Base-by-base conservation (phyloP, 1,284 basidiomycete genomes). In the Microbotryum lychnidis-dioicae region DNA sequence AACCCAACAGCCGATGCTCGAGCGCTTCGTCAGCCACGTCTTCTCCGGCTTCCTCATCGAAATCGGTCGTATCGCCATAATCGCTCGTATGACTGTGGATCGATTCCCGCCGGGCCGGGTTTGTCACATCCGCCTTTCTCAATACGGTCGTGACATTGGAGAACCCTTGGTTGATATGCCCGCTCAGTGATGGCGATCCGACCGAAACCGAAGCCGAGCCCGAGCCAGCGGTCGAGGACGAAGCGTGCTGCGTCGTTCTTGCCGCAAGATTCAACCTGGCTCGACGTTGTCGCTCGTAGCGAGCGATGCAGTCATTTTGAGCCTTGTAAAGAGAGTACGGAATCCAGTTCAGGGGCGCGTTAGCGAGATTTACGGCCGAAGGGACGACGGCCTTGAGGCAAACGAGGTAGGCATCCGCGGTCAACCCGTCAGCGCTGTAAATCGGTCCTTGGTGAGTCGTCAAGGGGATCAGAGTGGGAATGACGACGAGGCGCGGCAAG, bases 361-460 rank as follows among this genome's bases (percentile, higher is more conserved):
- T 74, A 50, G 75, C 74, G 1, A 75, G 73, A 54, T 75, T 75
- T 62, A 75, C 73, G 3, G 77, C 74, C 1, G 75, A 72, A 33
- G 77, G 74, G 49, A 78, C 74, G 60, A 77, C 75, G 4, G 76
- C 76, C 64, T 76, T 76, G 58, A 79, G 74, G 59, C 77, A 73
- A 49, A 79, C 70, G 51, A 75, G 64, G 70, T 76, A 76, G 16
- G 77, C 75, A 23, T 76, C 73, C 31, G 56, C 53, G 29, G 48
- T 16, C 1, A 60, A 23, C 10, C 58, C 57, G 8, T 67, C 63
- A n/a, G 48, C 14, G 58, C 42, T 57, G 50, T 54, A 56, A 1
- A 51, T 50, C n/a, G 23, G 70, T 64, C 67, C 74, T 70, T 20
- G 61, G 58, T 42, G 64, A 2, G 47, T 48, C 4, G 66, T 61